Conservation (phyloP, 2,329 filamentous ascomycete genomes). For the Trichophyton equinum region DNA sequence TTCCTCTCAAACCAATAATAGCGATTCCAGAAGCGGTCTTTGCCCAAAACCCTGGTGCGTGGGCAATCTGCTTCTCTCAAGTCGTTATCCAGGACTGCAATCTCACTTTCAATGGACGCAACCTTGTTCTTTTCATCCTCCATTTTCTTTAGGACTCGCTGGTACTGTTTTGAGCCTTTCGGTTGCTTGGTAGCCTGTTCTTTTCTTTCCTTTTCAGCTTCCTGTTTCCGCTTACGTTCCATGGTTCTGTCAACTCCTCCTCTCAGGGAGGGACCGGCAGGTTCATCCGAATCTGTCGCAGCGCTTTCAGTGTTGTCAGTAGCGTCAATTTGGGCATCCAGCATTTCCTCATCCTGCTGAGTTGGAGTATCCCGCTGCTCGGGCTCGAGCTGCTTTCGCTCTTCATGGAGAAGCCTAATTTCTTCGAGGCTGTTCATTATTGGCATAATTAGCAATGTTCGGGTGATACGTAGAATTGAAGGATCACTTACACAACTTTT, state of each 20-base stretch:
- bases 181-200: conserved; percentile 53
- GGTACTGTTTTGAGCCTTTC: conserved; percentile 77
- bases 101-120: conserved; percentile 70
- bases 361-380: conserved; percentile 33
- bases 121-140: conserved; percentile 74
- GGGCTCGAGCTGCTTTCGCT: conserved; percentile 37
- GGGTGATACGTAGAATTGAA: background rate
- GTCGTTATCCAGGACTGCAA: conserved; percentile 77
- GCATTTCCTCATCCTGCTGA: conserved; percentile 27
- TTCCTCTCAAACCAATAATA: conserved; percentile 99
- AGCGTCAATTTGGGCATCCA: conserved; percentile 47
- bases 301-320: conserved; percentile 34
- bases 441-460: background rate
- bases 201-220: conserved; percentile 56
- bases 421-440: conserved; percentile 27
- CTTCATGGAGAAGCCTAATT: conserved; percentile 35
- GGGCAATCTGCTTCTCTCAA: conserved; percentile 88
- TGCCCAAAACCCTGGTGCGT: conserved; percentile 75
- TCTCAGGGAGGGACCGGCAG: conserved; percentile 45
- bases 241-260: conserved; percentile 55
- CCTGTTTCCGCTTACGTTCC: conserved; percentile 65
- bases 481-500: conserved; percentile 43
- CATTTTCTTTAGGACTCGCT: conserved; percentile 77
- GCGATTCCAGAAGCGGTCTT: conserved; percentile 94
- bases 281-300: conserved; percentile 19